Base-by-base conservation (phyloP, 306 rosid species). In the Mimosa bimucronata region DNA sequence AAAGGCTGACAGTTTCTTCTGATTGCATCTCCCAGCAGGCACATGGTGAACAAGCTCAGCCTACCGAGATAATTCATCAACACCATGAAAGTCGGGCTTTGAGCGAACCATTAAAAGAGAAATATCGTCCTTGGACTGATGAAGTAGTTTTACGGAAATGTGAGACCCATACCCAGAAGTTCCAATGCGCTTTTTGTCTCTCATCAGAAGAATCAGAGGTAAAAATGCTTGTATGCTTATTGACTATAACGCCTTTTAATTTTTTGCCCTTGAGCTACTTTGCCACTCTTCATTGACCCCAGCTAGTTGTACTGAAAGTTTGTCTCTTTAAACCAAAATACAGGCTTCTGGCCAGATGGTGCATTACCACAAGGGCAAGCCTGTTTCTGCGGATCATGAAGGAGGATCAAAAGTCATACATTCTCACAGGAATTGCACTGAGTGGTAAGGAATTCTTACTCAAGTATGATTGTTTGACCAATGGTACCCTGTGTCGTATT, bases 161-260 rank as follows among this genome's bases (percentile, higher is more conserved):
- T 78, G 85, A 82, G 60, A 88, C 69, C 44, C 80, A 66, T 31
- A 74, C 45, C 41, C 52, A 80, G 58, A 81, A 81, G 61, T 66
- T 80, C 42, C 85, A 83, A 23, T 95, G 99, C 67, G 91, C 86
- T 73, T 95, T 95, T 82, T 95, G 99, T 82, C 92, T 74, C 80
- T 90, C 91, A 34, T 86, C 94, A 82, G 90, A 91, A 82, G 96
- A 89, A 80, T 85, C 98, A 30, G 91, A 95, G 98, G 98, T 95
- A 83, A 73, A 42, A 26, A 25, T 41, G 29, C 64, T 58, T 46
- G 41, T 77, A 65, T 73, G 37, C 12, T 45, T 74, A 67, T 73
- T 23, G 73, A 4, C 53, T 45, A 21, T 13, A 67, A 67, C 16
- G 10, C 30, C 71, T 34, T 37, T 19, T 38, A 65, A 34, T 31